Evolutionary conservation across 148 eudicot species (phyloP), one percentile per base, ranked within the genome.

Genomic region (Gaultheria prostrata): DNA sequence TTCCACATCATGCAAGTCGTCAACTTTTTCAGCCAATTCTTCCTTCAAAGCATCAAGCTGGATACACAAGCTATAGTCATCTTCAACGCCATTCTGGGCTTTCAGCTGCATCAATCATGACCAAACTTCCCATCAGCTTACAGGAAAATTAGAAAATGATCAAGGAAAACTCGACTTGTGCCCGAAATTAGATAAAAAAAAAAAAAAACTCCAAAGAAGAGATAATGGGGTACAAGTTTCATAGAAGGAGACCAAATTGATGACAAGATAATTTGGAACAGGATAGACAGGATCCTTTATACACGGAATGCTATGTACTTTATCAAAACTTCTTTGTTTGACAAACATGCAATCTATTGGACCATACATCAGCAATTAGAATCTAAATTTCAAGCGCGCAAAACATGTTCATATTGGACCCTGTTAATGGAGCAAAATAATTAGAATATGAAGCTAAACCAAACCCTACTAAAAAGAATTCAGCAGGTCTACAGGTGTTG

Each of bases 1-100:
- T 78, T 87, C 88, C 86, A 89, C 78, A 30, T 89, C 88, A 20
- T 87, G 80, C 79, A 85, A 59, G 80, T 89, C 91, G 9, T 81
- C 88, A 67, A 30, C 75, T 80, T 82, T 86, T 79, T 88, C 90
- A 3, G 85, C 70, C 84, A 86, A 85, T n/a, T 84, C 76, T 45
- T 84, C 77, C 85, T 76, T 85, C 73, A 85, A 67, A 24, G 56
- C 87, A 33, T 85, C 79, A 49, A 87, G 69, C 74, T 87, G 85
- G 70, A 84, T 6, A 17, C 48, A 71, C 85, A 87, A 49, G 73
- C 65, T 82, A 21, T 84, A 79, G 9, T 84, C 89, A 74, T 46
- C 71, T 59, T 78, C 85, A 50, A 43, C 8, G 26, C 49, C 45
- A 49, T 45, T 72, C 56, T 80, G 80, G 73, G 45, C 78, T 85